Evolutionary conservation across 345 rosid species (phyloP).

Genomic region (Eutrema japonicum): DNA sequence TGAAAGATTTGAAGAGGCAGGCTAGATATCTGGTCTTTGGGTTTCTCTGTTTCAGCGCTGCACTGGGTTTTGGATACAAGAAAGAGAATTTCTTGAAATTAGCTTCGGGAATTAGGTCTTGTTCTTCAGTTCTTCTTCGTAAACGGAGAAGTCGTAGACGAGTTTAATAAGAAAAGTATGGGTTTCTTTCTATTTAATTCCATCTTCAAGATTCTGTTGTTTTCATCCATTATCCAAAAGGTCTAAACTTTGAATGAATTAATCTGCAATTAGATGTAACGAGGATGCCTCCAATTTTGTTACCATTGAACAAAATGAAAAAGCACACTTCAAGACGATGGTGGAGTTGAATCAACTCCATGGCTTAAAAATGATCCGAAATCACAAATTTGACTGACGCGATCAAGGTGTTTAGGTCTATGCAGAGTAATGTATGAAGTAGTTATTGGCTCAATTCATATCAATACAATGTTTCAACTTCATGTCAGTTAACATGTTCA

Average conservation of each 20-base stretch:
- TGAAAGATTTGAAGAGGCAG: slow-evolving; percentile 30
- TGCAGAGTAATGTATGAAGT: slow-evolving; percentile 26
- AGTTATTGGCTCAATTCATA: slow-evolving; percentile 47
- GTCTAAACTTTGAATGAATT: neutral
- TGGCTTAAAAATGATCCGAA: slow-evolving; percentile 12
- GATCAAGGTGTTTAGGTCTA: neutral
- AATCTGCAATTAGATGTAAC: neutral
- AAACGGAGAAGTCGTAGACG: slow-evolving; percentile 28
- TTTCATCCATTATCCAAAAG: slow-evolving; percentile 15
- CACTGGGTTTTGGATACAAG: slow-evolving; percentile 33
- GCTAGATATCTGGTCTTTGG: slow-evolving; percentile 24
- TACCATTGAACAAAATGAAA: slow-evolving; percentile 1
- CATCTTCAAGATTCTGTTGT: neutral
- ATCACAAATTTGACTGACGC: neutral
- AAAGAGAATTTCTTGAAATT: slow-evolving; percentile 1
- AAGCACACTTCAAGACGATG: slow-evolving; percentile 12
- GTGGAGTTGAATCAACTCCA: slow-evolving; percentile 22
- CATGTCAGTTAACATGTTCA: neutral
- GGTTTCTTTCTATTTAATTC: neutral
- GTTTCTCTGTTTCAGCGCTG: slow-evolving; percentile 31
- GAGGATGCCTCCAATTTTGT: neutral
- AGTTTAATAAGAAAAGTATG: neutral
- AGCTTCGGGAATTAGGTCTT: slow-evolving; percentile 10
- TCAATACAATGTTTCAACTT: slow-evolving; percentile 36
- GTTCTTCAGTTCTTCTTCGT: slow-evolving; percentile 23